A percentile compares a stretch with the other conserved stretches of the same genome.
Evolutionary conservation across 2,329 filamentous ascomycete genomes (phyloP).

Genomic region (Scopulariopsis brevicaulis): DNA sequence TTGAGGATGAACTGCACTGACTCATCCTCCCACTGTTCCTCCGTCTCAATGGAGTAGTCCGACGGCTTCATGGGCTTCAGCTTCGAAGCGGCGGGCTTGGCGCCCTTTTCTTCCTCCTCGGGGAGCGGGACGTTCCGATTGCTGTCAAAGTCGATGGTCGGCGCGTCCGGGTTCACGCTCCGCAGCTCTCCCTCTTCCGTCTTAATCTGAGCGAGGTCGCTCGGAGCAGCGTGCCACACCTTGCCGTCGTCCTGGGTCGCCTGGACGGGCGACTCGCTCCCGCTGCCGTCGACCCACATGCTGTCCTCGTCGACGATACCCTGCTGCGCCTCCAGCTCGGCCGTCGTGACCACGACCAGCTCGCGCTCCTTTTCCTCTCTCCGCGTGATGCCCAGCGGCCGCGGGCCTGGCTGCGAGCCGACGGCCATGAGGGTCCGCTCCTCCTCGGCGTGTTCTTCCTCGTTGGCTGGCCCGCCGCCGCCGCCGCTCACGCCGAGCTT

Average conservation of each 20-base stretch:
- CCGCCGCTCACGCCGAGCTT: constrained; percentile 30
- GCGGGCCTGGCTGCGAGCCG: constrained; percentile 5
- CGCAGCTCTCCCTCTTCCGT: constrained; percentile 26
- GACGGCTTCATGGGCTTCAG: constrained; percentile 18
- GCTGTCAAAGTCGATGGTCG: constrained; percentile 26
- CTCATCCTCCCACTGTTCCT: constrained; percentile 2
- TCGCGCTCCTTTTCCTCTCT: constrained; percentile 41
- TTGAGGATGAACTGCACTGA: constrained; percentile 2
- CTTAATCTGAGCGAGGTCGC: constrained; percentile 26
- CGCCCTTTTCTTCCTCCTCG: neutral
- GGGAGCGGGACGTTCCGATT: constrained; percentile 12
- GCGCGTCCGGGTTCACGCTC: constrained; percentile 18
- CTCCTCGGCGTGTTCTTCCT: constrained; percentile 21
- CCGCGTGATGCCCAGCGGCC: constrained; percentile 12
- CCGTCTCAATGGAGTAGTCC: neutral
- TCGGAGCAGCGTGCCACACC: constrained; percentile 30
- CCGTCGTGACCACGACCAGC: constrained; percentile 43
- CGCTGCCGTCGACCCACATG: constrained; percentile 29
- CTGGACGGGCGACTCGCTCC: constrained; percentile 12
- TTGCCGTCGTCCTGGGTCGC: constrained; percentile 20
- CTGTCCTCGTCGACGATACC: constrained; percentile 33
- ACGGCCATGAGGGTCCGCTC: constrained; percentile 8
- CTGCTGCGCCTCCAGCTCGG: constrained; percentile 44
- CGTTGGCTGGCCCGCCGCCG: constrained; percentile 15
- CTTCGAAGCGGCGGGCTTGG: neutral